Conservation (phyloP, 2,329 filamentous ascomycete species). For the Stagonosporopsis chrysanthemi region DNA sequence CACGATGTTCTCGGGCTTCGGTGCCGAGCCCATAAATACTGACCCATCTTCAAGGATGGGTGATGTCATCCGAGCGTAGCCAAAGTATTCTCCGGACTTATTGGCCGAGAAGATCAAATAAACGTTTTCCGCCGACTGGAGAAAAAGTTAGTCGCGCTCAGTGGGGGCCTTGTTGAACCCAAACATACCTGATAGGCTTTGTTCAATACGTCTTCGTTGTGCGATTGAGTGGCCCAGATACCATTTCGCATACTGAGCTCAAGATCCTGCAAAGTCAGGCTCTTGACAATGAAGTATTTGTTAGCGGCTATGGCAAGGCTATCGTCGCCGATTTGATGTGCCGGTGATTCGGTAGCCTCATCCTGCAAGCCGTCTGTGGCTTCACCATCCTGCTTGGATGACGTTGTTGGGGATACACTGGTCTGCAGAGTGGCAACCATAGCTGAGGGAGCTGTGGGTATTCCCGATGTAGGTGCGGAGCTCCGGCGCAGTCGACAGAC, state of each 20-base stretch:
- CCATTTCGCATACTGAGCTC: conserved; percentile 87
- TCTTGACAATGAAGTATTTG: conserved; percentile 92
- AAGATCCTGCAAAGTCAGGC: conserved; percentile 87
- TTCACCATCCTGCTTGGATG: conserved; percentile 30
- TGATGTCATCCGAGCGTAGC: conserved; percentile 90
- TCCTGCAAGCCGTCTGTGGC: conserved; percentile 20
- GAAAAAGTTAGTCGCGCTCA: conserved; percentile 23
- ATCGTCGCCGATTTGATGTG: conserved; percentile 23
- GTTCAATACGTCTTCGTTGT: conserved; percentile 88
- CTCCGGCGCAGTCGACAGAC: conserved; percentile 80
- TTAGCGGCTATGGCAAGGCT: conserved; percentile 61
- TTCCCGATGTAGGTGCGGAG: conserved; percentile 54
- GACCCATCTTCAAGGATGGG: conserved; percentile 77
- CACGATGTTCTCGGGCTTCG: conserved; percentile 63
- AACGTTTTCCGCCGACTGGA: conserved; percentile 78
- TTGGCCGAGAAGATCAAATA: conserved; percentile 96
- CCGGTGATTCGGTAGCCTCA: conserved; percentile 17
- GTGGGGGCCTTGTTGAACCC: no score
- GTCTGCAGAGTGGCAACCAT: conserved; percentile 43
- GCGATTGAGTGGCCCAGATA: conserved; percentile 92
- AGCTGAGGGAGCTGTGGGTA: conserved; percentile 64
- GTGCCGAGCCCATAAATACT: conserved; percentile 58
- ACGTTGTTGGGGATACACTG: conserved; percentile 36
- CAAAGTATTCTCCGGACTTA: conserved; percentile 96
- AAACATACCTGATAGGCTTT: conserved; percentile 76